Evolutionary conservation across 345 rosid species (phyloP).

Genomic region (Populus simonii): DNA sequence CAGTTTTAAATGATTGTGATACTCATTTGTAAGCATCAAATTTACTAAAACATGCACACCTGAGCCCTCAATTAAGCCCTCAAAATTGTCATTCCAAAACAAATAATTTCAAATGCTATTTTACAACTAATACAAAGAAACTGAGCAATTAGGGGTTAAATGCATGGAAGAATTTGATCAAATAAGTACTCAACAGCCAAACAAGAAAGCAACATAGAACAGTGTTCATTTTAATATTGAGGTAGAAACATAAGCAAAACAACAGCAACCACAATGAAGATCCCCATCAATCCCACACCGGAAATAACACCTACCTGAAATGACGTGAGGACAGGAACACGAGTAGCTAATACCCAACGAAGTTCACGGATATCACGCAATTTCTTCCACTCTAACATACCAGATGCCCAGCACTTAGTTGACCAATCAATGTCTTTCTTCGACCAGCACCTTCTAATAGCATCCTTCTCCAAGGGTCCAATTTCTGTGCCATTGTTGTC

Average conservation of each 20-base stretch:
- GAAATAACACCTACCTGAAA: conserved; percentile 60
- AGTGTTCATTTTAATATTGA: background rate
- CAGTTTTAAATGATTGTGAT: too few relatives aligned
- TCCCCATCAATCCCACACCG: background rate
- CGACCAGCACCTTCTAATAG: conserved; percentile 91
- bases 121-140: background rate
- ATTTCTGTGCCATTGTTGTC: conserved; percentile 73
- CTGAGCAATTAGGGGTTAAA: background rate
- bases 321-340: conserved; percentile 94
- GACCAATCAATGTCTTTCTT: conserved; percentile 87
- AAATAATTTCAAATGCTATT: background rate
- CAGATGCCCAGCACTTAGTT: conserved; percentile 89
- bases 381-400: conserved; percentile 95
- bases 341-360: conserved; percentile 87
- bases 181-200: background rate
- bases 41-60: background rate
- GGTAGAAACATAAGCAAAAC: background rate
- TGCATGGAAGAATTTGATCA: background rate
- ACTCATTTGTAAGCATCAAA: too few relatives aligned
- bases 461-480: conserved; percentile 97
- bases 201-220: background rate
- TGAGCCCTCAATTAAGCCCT: background rate
- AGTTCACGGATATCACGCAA: conserved; percentile 97
- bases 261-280: conserved; percentile 10
- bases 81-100: background rate